phyloP scores from a whole-genome alignment of 2,329 filamentous ascomycete genomes.

The Aspergillus brasiliensis region DNA sequence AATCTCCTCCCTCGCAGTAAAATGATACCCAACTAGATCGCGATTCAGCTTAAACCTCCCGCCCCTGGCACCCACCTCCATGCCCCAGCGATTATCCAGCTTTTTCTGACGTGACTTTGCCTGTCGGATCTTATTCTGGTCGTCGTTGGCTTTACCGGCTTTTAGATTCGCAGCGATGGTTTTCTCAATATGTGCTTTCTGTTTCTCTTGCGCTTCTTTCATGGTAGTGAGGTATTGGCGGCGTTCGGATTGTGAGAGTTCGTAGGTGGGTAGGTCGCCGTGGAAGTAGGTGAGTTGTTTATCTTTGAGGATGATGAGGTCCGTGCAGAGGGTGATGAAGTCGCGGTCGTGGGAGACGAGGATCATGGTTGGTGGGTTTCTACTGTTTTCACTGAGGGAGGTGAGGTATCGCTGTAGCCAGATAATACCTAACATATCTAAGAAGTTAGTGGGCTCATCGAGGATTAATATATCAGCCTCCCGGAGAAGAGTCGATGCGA shows the following conservation, averaged over 20 bases:
- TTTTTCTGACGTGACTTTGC: constrained; percentile 84
- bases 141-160: constrained; percentile 73
- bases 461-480: constrained; percentile 76
- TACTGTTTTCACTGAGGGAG: constrained; percentile 54
- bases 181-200: constrained; percentile 77
- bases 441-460: constrained; percentile 85
- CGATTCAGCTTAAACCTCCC: constrained; percentile 79
- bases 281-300: constrained; percentile 72
- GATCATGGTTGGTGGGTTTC: constrained; percentile 62
- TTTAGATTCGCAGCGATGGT: constrained; percentile 74
- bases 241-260: constrained; percentile 65
- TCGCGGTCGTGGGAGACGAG: constrained; percentile 83
- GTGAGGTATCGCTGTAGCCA: constrained; percentile 77
- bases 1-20: constrained; percentile 64
- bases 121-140: constrained; percentile 84
- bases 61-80: constrained; percentile 72
- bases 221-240: constrained; percentile 70
- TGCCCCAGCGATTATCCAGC: constrained; percentile 76
- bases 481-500: constrained; percentile 68
- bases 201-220: constrained; percentile 79
- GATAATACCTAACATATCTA: constrained; percentile 79
- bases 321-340: constrained; percentile 73
- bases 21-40: constrained; percentile 66
- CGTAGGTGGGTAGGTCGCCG: constrained; percentile 72
- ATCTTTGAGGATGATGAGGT: constrained; percentile 75